Evolutionary conservation across 106 monocot species (phyloP).

Genomic region (Dendrobium huoshanense): DNA sequence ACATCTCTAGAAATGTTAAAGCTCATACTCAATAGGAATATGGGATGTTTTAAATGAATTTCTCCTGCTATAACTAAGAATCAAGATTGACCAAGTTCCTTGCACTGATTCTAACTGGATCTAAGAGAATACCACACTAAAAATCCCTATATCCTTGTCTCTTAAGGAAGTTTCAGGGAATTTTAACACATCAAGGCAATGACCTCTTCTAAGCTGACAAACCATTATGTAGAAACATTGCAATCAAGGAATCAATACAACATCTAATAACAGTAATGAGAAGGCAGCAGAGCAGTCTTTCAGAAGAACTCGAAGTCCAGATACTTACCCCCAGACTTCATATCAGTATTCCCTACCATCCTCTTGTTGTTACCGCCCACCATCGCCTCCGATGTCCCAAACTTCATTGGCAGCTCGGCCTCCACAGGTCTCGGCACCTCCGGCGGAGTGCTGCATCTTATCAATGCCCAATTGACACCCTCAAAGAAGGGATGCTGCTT

Average conservation of each 20-base stretch:
- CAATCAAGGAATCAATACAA: conserved; percentile 4
- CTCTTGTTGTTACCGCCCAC: conserved; percentile 10
- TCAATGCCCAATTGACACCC: conserved; percentile 21
- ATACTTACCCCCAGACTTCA: conserved; percentile 18
- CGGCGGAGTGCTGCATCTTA: conserved; percentile 23
- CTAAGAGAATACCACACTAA: background rate
- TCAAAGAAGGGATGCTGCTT: conserved; percentile 26
- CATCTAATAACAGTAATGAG: background rate
- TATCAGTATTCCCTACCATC: conserved; percentile 13
- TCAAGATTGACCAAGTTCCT: background rate
- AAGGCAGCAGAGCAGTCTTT: background rate
- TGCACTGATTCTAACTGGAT: background rate
- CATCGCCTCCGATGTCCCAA: conserved; percentile 6
- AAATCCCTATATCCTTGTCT: conserved; percentile 2
- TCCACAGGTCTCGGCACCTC: conserved; percentile 14
- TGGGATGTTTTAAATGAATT: background rate
- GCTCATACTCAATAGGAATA: background rate
- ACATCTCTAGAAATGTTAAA: background rate
- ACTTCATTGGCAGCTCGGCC: conserved; percentile 11
- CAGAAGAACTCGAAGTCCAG: conserved; percentile 27
- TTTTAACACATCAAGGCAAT: background rate
- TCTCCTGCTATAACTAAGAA: background rate
- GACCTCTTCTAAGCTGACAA: background rate
- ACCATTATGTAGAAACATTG: background rate
- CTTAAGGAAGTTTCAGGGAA: background rate